Percentiles rank a stretch among this genome's conserved stretches.
phyloP scores from a whole-genome alignment of 2,329 filamentous ascomycete species.

The Aureobasidium melanogenum region DNA sequence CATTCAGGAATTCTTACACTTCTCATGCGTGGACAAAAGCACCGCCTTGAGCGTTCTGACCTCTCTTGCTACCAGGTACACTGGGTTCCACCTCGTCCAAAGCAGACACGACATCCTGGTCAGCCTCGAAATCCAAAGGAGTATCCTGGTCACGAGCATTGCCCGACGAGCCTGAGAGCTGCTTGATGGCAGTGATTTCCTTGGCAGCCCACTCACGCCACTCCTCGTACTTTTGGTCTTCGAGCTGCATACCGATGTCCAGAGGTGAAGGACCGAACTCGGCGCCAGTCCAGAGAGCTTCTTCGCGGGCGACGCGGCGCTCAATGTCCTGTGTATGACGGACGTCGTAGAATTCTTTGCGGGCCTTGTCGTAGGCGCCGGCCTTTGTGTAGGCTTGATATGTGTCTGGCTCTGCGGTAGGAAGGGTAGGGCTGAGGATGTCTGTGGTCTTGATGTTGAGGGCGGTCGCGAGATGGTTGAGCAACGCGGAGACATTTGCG shows the following conservation, averaged over 20 bases:
- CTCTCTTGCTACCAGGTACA: constrained; percentile 24
- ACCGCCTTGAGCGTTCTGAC: constrained; percentile 30
- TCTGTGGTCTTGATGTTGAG: neutral
- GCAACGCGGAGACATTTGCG: neutral
- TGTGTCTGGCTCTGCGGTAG: constrained; percentile 42
- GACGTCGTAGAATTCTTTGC: constrained; percentile 81
- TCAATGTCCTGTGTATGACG: constrained; percentile 78
- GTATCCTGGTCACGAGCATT: constrained; percentile 35
- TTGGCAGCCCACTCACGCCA: constrained; percentile 75
- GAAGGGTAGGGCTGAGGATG: neutral
- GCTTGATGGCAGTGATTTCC: constrained; percentile 41
- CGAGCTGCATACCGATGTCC: constrained; percentile 72
- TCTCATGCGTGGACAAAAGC: constrained; percentile 27
- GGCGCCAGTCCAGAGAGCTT: constrained; percentile 75
- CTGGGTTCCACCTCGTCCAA: constrained; percentile 27
- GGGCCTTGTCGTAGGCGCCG: constrained; percentile 74
- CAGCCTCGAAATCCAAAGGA: constrained; percentile 25
- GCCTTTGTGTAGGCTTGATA: constrained; percentile 29
- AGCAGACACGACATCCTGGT: constrained; percentile 21
- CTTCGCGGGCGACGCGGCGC: constrained; percentile 73
- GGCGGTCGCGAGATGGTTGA: constrained; percentile 1
- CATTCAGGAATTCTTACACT: neutral
- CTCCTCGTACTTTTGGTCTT: constrained; percentile 67
- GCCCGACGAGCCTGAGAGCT: constrained; percentile 24
- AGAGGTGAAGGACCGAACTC: constrained; percentile 74